Conservation (phyloP, 2,329 filamentous ascomycete genomes). For the Ophiostoma sp. region DNA sequence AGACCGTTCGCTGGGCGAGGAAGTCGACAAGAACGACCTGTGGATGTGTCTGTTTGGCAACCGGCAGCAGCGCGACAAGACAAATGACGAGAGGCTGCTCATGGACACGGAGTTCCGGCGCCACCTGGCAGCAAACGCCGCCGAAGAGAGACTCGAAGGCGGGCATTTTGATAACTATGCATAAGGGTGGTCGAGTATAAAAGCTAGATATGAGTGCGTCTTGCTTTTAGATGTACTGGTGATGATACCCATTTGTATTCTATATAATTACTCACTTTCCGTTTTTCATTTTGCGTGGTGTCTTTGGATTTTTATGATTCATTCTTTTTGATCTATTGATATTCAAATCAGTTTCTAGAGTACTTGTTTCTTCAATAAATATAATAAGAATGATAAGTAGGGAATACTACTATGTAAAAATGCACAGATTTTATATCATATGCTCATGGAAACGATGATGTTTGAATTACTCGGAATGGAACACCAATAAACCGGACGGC, state of each 20-base stretch:
- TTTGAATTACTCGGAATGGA: neutral
- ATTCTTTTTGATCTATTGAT: neutral
- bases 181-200: no score
- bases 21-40: conserved; percentile 70
- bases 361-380: no score
- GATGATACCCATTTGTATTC: neutral
- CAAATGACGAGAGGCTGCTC: conserved; percentile 16
- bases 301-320: neutral
- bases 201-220: neutral
- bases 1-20: conserved; percentile 67
- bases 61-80: conserved; percentile 29
- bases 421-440: neutral
- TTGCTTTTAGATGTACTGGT: neutral
- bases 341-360: no score
- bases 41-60: conserved; percentile 84
- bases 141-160: conserved; percentile 31
- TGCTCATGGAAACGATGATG: neutral
- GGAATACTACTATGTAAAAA: no score
- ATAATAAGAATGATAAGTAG: no score
- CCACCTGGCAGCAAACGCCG: conserved; percentile 44
- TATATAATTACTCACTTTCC: neutral
- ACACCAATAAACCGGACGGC: neutral
- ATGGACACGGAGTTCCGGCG: conserved; percentile 28
- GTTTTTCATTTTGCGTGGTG: neutral
- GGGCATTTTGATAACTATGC: neutral